Conservation (phyloP, 2,329 filamentous ascomycete genomes). For the Colletotrichum eleusines region DNA sequence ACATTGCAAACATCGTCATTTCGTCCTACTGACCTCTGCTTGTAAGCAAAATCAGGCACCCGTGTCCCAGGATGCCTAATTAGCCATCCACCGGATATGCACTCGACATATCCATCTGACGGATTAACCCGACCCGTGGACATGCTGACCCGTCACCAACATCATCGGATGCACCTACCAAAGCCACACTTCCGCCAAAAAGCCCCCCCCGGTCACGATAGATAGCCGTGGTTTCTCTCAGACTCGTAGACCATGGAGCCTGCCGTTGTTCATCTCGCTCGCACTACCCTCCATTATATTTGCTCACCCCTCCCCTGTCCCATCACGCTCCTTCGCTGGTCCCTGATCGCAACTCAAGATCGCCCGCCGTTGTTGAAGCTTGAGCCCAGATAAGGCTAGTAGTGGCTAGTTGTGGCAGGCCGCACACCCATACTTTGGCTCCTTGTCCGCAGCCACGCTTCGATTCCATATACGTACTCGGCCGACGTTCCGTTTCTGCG, state of each 20-base stretch:
- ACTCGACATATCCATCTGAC: slow-evolving; percentile 30
- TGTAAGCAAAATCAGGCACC: slow-evolving; percentile 10
- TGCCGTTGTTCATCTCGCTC: slow-evolving; percentile 3
- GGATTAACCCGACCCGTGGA: slow-evolving; percentile 2
- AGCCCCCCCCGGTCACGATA: slow-evolving; percentile 18
- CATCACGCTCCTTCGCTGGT: slow-evolving; percentile 23
- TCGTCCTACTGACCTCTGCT: slow-evolving; percentile 11
- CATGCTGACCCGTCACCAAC: slow-evolving; percentile 13
- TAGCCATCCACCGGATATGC: slow-evolving; percentile 15
- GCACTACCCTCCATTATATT: slow-evolving; percentile 26
- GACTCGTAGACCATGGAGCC: slow-evolving; percentile 2
- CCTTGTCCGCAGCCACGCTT: slow-evolving; percentile 30
- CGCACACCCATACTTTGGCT: slow-evolving; percentile 27
- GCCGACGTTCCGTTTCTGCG: slow-evolving; percentile 25
- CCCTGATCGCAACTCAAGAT: slow-evolving; percentile 17
- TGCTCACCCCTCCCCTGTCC: slow-evolving; percentile 22
- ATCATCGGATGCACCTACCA: slow-evolving; percentile 7
- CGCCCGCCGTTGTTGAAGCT: slow-evolving; percentile 29
- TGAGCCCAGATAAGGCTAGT: slow-evolving; percentile 24
- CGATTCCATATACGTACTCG: slow-evolving; percentile 28
- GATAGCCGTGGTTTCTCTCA: background rate
- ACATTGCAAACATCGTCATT: slow-evolving; percentile 10
- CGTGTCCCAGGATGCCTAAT: slow-evolving; percentile 29
- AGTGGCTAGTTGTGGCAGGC: slow-evolving; percentile 20
- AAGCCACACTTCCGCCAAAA: slow-evolving; percentile 8